These are phyloP conservation scores for Scheffersomyces titani DNA, from an alignment of 1,139 yeast genomes.

Conservation along the genomic window DNA sequence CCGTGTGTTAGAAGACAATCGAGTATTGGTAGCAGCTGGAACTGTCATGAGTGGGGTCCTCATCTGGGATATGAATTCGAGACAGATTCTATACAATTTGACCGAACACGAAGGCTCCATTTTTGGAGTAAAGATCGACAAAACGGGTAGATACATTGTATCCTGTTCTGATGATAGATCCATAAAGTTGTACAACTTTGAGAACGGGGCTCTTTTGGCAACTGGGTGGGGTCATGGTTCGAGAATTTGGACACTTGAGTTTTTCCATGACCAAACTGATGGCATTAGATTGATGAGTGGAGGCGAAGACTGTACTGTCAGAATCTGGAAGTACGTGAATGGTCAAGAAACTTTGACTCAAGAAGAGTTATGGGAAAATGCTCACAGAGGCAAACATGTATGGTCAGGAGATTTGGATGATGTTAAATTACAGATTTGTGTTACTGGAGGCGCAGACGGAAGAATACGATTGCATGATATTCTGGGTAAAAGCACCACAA, in stretches of 20 bases:
- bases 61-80: constrained; percentile 63
- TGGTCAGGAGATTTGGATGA: constrained; percentile 78
- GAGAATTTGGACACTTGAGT: constrained; percentile 82
- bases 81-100: constrained; percentile 53
- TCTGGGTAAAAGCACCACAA: constrained; percentile 20
- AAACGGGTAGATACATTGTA: constrained; percentile 54
- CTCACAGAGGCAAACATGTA: constrained; percentile 82
- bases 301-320: constrained; percentile 89
- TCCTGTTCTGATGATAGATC: constrained; percentile 96
- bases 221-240: constrained; percentile 98
- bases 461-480: constrained; percentile 66
- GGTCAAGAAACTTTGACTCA: constrained; percentile 25
- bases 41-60: constrained; percentile 90
- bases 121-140: constrained; percentile 72
- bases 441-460: constrained; percentile 92
- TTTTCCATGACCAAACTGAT: constrained; percentile 35
- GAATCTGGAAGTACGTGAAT: constrained; percentile 63
- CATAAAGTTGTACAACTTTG: constrained; percentile 69
- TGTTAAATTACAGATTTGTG: constrained; percentile 44
- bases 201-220: constrained; percentile 56
- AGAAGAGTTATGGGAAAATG: constrained; percentile 46
- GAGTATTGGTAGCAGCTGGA: constrained; percentile 74
- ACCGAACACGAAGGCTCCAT: constrained; percentile 88
- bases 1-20: constrained; percentile 37
- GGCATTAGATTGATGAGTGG: constrained; percentile 56